Conservation (phyloP, 1,284 basidiomycete species). For the Coniferiporia sulphurascens region DNA sequence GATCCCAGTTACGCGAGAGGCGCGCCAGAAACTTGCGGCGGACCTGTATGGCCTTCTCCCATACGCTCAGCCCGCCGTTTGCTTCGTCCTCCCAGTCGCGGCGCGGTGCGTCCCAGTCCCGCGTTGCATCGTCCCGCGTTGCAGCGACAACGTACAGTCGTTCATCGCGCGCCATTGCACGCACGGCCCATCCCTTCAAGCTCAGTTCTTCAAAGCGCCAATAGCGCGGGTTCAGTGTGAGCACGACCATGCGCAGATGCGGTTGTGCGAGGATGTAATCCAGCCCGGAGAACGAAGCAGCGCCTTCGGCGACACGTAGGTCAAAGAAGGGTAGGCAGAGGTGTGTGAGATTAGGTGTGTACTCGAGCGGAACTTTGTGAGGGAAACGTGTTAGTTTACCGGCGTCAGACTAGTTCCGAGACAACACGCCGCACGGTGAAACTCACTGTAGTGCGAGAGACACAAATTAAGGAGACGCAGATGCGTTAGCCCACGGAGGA, state of each 20-base stretch:
- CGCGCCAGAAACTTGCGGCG: constrained; percentile 16
- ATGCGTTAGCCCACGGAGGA: constrained; percentile 16
- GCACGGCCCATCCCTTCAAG: constrained; percentile 17
- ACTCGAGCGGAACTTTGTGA: constrained; percentile 13
- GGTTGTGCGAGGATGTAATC: constrained; percentile 17
- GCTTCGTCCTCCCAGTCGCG: constrained; percentile 19
- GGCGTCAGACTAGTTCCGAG: not conserved
- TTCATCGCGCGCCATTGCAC: constrained; percentile 17
- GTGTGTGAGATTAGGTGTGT: constrained; percentile 18
- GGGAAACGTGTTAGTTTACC: not conserved
- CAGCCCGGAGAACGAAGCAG: constrained; percentile 12
- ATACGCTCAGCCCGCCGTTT: constrained; percentile 15
- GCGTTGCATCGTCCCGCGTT: constrained; percentile 16
- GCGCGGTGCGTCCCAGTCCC: constrained; percentile 17
- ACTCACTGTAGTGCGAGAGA: constrained; percentile 19
- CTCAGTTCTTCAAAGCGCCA: constrained; percentile 18
- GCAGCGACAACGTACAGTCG: constrained; percentile 18
- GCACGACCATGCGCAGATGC: constrained; percentile 17
- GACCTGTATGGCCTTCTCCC: constrained; percentile 19
- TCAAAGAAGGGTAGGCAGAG: constrained; percentile 20
- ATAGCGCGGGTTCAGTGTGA: constrained; percentile 20
- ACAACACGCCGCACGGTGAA: too few relatives aligned
- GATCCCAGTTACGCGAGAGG: constrained; percentile 11
- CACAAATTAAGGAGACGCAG: constrained; percentile 18
- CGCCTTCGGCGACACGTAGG: constrained; percentile 10